Evolutionary conservation across 2,329 filamentous ascomycete species (phyloP).

Genomic region (Nemania serpens): DNA sequence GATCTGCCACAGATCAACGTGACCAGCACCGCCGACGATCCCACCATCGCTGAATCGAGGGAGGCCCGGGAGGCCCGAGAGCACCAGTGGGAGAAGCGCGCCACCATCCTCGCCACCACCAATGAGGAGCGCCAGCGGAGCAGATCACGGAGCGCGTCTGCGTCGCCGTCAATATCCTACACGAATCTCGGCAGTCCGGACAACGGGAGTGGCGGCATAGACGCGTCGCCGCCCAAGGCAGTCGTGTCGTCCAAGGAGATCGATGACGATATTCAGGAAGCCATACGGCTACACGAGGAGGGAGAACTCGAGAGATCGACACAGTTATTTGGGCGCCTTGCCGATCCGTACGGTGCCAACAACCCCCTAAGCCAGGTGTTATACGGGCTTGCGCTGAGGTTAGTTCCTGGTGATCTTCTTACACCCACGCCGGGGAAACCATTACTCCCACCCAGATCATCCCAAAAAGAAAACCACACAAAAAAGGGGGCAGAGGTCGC

Average conservation of each 20-base stretch:
- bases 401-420: conserved; percentile 42
- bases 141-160: conserved; percentile 35
- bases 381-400: conserved; percentile 89
- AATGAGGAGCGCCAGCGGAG: conserved; percentile 55
- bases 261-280: conserved; percentile 83
- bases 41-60: conserved; percentile 8
- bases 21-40: conserved; percentile 31
- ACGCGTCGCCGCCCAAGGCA: conserved; percentile 16
- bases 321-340: conserved; percentile 80
- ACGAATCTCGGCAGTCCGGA: conserved; percentile 38
- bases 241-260: conserved; percentile 56
- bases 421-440: conserved; percentile 1
- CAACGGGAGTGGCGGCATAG: conserved; percentile 24
- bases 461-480: neutral
- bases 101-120: conserved; percentile 80
- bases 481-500: neutral
- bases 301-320: conserved; percentile 82
- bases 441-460: neutral
- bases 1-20: conserved; percentile 76
- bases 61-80: conserved; percentile 52
- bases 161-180: conserved; percentile 28
- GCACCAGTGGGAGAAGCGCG: conserved; percentile 88
- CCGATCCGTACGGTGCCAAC: conserved; percentile 81
- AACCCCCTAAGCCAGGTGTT: conserved; percentile 95
- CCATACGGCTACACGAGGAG: conserved; percentile 89